Evolutionary conservation across 176 grass and related monocot genomes (phyloP).

Genomic region (Puya raimondii): DNA sequence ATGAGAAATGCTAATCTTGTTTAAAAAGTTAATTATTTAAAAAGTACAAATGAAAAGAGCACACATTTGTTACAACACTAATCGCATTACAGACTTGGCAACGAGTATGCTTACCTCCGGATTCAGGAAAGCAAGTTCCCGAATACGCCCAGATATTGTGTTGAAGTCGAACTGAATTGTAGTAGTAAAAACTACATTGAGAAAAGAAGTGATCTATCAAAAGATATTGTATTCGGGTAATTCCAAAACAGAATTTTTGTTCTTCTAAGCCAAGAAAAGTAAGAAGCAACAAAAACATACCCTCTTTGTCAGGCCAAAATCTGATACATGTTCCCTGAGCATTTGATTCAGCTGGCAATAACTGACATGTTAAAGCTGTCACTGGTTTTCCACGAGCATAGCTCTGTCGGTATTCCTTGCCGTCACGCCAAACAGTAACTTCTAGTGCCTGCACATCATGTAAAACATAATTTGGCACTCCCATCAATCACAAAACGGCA

Average conservation of each 20-base stretch:
- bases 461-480: too few relatives aligned
- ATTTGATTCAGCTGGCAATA: conserved; percentile 41
- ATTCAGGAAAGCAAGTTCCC: conserved; percentile 97
- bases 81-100: background rate
- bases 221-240: too few relatives aligned
- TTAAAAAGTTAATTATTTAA: background rate
- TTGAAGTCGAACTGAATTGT: conserved; percentile 67
- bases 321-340: conserved; percentile 57
- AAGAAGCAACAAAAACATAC: conserved; percentile 35
- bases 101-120: conserved; percentile 50
- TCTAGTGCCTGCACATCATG: conserved; percentile 62
- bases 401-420: conserved; percentile 66
- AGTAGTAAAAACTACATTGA: conserved; percentile 81
- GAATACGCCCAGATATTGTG: conserved; percentile 83
- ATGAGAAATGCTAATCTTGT: background rate
- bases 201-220: conserved; percentile 7
- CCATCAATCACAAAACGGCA: too few relatives aligned
- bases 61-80: background rate
- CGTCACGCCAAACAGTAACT: conserved; percentile 86
- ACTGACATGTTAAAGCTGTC: conserved; percentile 37
- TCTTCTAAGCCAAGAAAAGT: too few relatives aligned
- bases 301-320: conserved; percentile 97
- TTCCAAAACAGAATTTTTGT: too few relatives aligned
- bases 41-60: background rate
- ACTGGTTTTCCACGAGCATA: conserved; percentile 81